These are phyloP conservation scores for Komagataella phaffii DNA, from an alignment of 805 yeast species.

Conservation along the genomic window DNA sequence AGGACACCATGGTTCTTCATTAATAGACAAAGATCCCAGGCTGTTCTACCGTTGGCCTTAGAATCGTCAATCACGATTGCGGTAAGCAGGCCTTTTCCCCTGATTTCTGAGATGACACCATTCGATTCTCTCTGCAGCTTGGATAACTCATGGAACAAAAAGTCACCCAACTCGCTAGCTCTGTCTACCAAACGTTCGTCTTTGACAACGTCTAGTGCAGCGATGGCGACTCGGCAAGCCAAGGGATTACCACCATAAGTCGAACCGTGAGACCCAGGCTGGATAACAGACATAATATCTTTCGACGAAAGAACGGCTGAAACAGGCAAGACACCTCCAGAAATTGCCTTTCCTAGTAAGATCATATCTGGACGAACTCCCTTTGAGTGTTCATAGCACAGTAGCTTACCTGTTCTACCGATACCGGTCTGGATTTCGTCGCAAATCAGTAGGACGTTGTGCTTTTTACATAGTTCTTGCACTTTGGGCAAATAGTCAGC, in stretches of 20 bases:
- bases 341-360: conserved; percentile 84
- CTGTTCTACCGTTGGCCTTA: conserved; percentile 78
- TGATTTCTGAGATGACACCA: conserved; percentile 45
- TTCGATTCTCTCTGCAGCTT: conserved; percentile 37
- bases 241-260: conserved; percentile 97
- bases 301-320: conserved; percentile 84
- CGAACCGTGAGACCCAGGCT: conserved; percentile 95
- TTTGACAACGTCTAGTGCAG: conserved; percentile 80
- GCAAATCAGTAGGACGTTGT: conserved; percentile 82
- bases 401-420: conserved; percentile 91
- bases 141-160: conserved; percentile 45
- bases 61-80: conserved; percentile 85
- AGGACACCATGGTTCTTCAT: conserved; percentile 83
- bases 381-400: conserved; percentile 77
- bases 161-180: conserved; percentile 57
- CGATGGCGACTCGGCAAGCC: conserved; percentile 85
- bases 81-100: conserved; percentile 78
- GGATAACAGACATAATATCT: conserved; percentile 79
- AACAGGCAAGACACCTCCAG: conserved; percentile 91
- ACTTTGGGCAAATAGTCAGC: conserved; percentile 64
- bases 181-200: conserved; percentile 81
- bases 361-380: conserved; percentile 74
- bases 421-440: conserved; percentile 98
- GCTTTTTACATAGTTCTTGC: conserved; percentile 57
- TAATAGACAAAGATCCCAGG: conserved; percentile 89